These are phyloP conservation scores for Geopyxis carbonaria DNA, from an alignment of 495 filamentous ascomycete species.

Conservation along the genomic window DNA sequence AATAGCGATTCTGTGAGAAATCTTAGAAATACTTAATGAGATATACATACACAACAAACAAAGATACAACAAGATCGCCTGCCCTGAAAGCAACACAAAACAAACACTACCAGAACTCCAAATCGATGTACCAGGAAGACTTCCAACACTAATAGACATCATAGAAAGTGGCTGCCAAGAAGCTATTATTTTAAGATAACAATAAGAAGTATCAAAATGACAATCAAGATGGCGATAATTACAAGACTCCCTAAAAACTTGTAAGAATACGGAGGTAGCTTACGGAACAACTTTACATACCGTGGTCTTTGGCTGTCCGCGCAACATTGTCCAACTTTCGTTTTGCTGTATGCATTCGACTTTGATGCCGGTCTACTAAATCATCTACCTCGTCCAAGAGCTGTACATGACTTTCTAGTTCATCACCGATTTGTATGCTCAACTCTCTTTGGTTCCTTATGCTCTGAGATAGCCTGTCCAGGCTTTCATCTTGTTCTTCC, in stretches of 20 bases:
- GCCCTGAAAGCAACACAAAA: too few species aligned
- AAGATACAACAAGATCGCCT: too few species aligned
- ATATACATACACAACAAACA: too few species aligned
- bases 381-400: slow-evolving; percentile 79
- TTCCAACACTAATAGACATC: too few species aligned
- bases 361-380: slow-evolving; percentile 63
- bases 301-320: slow-evolving; percentile 57
- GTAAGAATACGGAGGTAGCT: not conserved
- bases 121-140: too few species aligned
- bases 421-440: slow-evolving; percentile 89
- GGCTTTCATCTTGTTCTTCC: slow-evolving; percentile 73
- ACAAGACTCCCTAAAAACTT: slow-evolving; percentile 18
- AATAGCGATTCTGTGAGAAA: too few species aligned
- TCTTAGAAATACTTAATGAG: too few species aligned
- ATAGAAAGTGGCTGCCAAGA: too few species aligned
- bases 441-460: slow-evolving; percentile 88
- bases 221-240: slow-evolving; percentile 57
- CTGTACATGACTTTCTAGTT: slow-evolving; percentile 75
- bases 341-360: slow-evolving; percentile 53
- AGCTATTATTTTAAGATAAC: slow-evolving; percentile 49
- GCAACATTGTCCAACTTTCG: slow-evolving; percentile 52
- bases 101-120: too few species aligned
- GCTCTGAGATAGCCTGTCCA: slow-evolving; percentile 69
- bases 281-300: slow-evolving; percentile 40
- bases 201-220: slow-evolving; percentile 62